Evolutionary conservation across 1,284 basidiomycete genomes (phyloP).

Genomic region (Cutaneotrichosporon spelunceum): DNA sequence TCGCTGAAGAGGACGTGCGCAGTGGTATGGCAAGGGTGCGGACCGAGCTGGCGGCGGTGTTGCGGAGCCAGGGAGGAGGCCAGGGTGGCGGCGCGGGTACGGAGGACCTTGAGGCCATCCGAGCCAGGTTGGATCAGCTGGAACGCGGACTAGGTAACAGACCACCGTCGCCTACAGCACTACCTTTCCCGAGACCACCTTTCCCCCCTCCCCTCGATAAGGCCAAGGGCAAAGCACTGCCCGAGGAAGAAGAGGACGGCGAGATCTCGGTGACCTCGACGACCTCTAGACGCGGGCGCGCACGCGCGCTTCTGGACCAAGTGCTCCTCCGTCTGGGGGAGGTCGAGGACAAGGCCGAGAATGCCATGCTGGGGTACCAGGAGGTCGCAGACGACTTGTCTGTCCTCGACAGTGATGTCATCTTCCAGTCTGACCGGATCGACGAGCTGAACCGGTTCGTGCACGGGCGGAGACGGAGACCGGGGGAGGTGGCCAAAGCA

Average conservation of each 20-base stretch:
- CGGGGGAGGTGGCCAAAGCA: neutral
- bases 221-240: neutral
- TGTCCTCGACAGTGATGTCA: neutral
- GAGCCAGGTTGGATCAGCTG: neutral
- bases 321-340: constrained; percentile 2
- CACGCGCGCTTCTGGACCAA: neutral
- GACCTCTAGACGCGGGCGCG: neutral
- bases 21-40: constrained; percentile 4
- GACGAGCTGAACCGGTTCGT: neutral
- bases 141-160: neutral
- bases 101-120: neutral
- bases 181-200: neutral
- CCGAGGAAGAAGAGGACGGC: neutral
- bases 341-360: constrained; percentile 1
- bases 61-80: constrained; percentile 5
- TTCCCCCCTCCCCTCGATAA: neutral
- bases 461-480: neutral
- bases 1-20: constrained; percentile 2
- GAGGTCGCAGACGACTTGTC: neutral
- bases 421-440: neutral
- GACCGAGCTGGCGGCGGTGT: constrained; percentile 7
- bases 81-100: neutral
- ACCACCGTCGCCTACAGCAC: neutral
- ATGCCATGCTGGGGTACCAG: neutral
- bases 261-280: neutral